These are phyloP conservation scores for Apiospora rasikravindrae DNA, from an alignment of 2,329 filamentous ascomycete species.

Conservation along the genomic window DNA sequence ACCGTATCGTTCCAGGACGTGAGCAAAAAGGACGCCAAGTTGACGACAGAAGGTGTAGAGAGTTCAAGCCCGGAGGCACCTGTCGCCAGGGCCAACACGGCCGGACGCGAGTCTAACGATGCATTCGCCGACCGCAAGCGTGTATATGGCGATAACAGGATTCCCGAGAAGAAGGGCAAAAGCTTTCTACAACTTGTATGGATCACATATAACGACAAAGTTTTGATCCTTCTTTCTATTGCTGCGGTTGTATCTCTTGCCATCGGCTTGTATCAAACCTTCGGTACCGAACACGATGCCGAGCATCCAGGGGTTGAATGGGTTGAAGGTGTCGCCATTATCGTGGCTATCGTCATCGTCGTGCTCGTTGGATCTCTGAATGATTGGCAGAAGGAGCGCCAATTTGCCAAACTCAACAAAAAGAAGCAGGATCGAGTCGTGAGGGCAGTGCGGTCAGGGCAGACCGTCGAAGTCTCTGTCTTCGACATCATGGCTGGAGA, in stretches of 20 bases:
- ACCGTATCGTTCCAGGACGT: conserved; percentile 75
- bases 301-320: conserved; percentile 69
- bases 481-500: conserved; percentile 74
- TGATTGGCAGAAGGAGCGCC: conserved; percentile 80
- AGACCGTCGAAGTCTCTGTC: conserved; percentile 71
- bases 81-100: conserved; percentile 27
- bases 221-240: conserved; percentile 72
- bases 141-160: conserved; percentile 72
- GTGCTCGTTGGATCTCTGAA: conserved; percentile 79
- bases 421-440: conserved; percentile 79
- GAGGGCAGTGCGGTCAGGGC: conserved; percentile 74
- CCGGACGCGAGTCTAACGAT: conserved; percentile 31
- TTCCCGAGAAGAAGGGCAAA: conserved; percentile 78
- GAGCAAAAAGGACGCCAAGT: conserved; percentile 46
- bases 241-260: conserved; percentile 76
- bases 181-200: conserved; percentile 75
- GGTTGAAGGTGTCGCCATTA: conserved; percentile 83
- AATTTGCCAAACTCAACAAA: conserved; percentile 78
- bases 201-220: conserved; percentile 86
- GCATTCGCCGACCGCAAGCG: conserved; percentile 69
- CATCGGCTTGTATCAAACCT: conserved; percentile 77
- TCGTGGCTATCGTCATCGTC: conserved; percentile 79
- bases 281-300: conserved; percentile 60
- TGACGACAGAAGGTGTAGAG: conserved; percentile 38
- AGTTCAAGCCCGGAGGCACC: conserved; percentile 27